Percentiles rank a stretch among this genome's conserved stretches.
phyloP scores from a whole-genome alignment of 2,329 filamentous ascomycete genomes.

The Colletotrichum sp. region DNA sequence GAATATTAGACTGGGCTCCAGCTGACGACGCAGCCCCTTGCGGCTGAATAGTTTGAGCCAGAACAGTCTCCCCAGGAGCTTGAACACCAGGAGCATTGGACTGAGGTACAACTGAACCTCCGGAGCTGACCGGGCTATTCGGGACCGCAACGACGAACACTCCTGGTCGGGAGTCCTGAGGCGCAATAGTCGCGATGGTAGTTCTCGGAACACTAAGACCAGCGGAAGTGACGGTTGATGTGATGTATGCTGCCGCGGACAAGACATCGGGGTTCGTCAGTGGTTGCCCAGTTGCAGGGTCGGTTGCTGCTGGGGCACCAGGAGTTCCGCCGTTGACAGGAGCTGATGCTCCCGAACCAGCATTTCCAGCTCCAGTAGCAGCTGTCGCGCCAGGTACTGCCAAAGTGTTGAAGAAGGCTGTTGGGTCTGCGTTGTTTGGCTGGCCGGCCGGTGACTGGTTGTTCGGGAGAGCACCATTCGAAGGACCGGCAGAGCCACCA shows the following conservation, averaged over 20 bases:
- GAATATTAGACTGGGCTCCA: background rate
- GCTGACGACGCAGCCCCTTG: background rate
- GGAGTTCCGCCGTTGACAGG: background rate
- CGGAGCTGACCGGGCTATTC: background rate
- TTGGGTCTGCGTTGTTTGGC: background rate
- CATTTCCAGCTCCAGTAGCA: fast-evolving
- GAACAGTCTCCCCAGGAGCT: background rate
- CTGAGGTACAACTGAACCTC: background rate
- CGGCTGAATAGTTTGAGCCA: background rate
- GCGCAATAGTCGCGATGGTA: background rate
- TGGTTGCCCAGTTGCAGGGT: background rate
- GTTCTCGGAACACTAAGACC: background rate
- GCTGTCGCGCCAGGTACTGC: background rate
- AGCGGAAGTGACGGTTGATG: background rate
- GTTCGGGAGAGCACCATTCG: background rate
- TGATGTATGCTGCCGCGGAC: background rate
- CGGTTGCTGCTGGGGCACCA: background rate
- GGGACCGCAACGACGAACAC: background rate
- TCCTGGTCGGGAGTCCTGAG: background rate
- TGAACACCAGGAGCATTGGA: background rate
- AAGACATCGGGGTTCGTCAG: background rate
- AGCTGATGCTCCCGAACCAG: background rate
- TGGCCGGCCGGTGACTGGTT: background rate
- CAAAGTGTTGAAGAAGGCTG: background rate
- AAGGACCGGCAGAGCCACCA: background rate